Conservation (phyloP, 129 eudicot species). For the Helianthus annuus region HanXRQr2.0-SUNRISE NC_035442.2:168531609-168532108, state of each 20-base stretch:
- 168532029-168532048: background rate
- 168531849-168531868: background rate
- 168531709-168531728: no score
- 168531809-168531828: no score
- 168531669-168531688: background rate
- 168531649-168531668: no score
- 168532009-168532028: slow-evolving; percentile 37
- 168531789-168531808: no score
- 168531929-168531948: slow-evolving; percentile 12
- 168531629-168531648: no score
- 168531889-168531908: slow-evolving; percentile 51
- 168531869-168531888: background rate
- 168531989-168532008: slow-evolving; percentile 26
- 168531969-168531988: slow-evolving; percentile 20
- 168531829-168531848: no score
- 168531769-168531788: no score
- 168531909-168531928: slow-evolving; percentile 25
- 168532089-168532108: background rate
- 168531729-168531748: no score
- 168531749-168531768: no score
- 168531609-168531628: no score
- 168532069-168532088: background rate
- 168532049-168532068: background rate
- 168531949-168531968: slow-evolving; percentile 24
- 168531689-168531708: no score